Conservation (phyloP, 2,329 filamentous ascomycete genomes). For the Parastagonospora avenae region DNA sequence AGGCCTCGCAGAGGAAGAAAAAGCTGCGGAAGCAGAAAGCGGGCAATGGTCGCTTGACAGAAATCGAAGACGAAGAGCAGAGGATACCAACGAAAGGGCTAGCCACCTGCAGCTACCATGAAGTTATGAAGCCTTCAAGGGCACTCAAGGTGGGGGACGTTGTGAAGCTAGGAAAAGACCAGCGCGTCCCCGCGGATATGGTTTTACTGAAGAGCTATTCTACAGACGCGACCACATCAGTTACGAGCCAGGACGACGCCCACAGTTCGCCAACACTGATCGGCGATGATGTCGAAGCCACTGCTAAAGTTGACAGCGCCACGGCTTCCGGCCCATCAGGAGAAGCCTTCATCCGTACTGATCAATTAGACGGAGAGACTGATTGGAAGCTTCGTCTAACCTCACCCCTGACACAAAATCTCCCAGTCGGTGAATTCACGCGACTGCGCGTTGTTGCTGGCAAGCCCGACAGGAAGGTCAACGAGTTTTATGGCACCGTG, state of each 20-base stretch:
- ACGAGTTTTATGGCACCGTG: constrained; percentile 91
- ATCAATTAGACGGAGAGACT: constrained; percentile 96
- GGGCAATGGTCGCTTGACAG: constrained; percentile 58
- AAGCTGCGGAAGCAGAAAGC: constrained; percentile 41
- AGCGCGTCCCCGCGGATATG: constrained; percentile 92
- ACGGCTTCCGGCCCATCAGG: constrained; percentile 58
- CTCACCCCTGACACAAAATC: constrained; percentile 80
- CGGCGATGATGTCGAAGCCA: constrained; percentile 22
- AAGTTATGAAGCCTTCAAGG: constrained; percentile 79
- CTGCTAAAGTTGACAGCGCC: constrained; percentile 19
- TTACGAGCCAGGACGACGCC: constrained; percentile 3
- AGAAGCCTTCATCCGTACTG: constrained; percentile 96
- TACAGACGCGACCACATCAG: constrained; percentile 19
- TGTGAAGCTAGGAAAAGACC: constrained; percentile 88
- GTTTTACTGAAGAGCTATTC: constrained; percentile 84
- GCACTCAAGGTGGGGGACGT: constrained; percentile 95
- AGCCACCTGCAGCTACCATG: constrained; percentile 60
- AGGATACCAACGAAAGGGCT: constrained; percentile 37
- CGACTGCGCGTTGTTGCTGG: constrained; percentile 75
- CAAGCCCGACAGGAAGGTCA: constrained; percentile 91
- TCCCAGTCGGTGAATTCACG: constrained; percentile 72
- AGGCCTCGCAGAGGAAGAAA: constrained; percentile 35
- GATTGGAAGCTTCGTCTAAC: constrained; percentile 97
- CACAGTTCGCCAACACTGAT: constrained; percentile 22
- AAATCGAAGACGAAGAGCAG: constrained; percentile 73